A percentile compares a stretch with the other conserved stretches of the same genome.
These are phyloP conservation scores for Colletotrichum sojae DNA, from an alignment of 2,329 filamentous ascomycete genomes.

Conservation along the genomic window DNA sequence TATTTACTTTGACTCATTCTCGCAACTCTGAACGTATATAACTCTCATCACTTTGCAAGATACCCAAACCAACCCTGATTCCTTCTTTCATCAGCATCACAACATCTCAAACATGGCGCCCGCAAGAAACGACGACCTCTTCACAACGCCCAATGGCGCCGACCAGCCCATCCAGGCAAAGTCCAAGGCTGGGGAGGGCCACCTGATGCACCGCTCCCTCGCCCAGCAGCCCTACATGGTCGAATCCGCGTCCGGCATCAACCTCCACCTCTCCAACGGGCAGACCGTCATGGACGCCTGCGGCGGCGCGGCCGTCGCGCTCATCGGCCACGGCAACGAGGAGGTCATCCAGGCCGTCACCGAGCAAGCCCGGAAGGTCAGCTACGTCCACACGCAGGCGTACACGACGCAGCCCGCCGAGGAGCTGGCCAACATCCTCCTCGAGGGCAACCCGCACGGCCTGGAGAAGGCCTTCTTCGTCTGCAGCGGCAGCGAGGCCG, in stretches of 20 bases:
- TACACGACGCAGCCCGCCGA: conserved; percentile 61
- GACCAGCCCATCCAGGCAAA: conserved; percentile 10
- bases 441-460: conserved; percentile 34
- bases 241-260: conserved; percentile 57
- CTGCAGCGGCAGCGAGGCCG: conserved; percentile 51
- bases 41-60: too few species aligned
- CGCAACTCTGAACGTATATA: background rate
- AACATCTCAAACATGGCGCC: conserved; percentile 39
- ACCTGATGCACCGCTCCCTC: conserved; percentile 54
- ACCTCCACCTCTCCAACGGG: conserved; percentile 53
- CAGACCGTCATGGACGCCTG: conserved; percentile 52
- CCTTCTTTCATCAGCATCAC: too few species aligned
- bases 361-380: conserved; percentile 46
- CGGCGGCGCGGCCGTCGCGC: conserved; percentile 52
- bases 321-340: conserved; percentile 49
- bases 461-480: conserved; percentile 42
- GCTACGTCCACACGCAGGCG: conserved; percentile 48
- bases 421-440: conserved; percentile 46
- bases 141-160: conserved; percentile 40
- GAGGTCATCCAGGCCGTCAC: conserved; percentile 48
- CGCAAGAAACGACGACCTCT: conserved; percentile 1
- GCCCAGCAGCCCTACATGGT: conserved; percentile 51
- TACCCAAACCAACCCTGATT: too few species aligned
- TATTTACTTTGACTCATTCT: conserved; percentile 11
- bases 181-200: conserved; percentile 25